Evolutionary conservation across 805 yeast species (phyloP).

Genomic region (Sungouiozyma intestinalis): DNA sequence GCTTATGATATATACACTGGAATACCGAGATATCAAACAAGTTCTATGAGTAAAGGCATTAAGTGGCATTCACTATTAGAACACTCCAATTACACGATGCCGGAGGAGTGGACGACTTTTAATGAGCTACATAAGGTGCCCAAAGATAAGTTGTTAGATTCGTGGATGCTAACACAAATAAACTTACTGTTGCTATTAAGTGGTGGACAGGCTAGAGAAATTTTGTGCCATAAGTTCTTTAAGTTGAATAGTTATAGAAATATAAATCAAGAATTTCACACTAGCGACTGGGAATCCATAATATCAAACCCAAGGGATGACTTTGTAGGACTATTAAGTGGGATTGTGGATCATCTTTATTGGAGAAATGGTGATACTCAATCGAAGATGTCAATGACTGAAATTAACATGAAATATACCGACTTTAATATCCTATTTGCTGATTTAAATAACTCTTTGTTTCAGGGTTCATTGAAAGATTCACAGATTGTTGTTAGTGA

Average conservation of each 20-base stretch:
- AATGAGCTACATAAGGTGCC: slow-evolving; percentile 12
- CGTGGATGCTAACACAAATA: slow-evolving; percentile 35
- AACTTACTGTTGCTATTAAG: slow-evolving; percentile 34
- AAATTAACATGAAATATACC: not conserved
- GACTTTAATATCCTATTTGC: not conserved
- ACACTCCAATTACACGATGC: slow-evolving; percentile 32
- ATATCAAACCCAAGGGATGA: slow-evolving; percentile 7
- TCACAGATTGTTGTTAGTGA: slow-evolving; percentile 36
- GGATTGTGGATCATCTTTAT: slow-evolving; percentile 43
- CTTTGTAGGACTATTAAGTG: slow-evolving; percentile 42
- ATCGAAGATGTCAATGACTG: not conserved
- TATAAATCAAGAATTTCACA: slow-evolving; percentile 1
- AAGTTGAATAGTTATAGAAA: slow-evolving; percentile 15
- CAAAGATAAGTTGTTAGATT: slow-evolving; percentile 17
- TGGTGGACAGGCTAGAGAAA: slow-evolving; percentile 48
- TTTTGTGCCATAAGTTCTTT: slow-evolving; percentile 44
- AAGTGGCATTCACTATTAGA: slow-evolving; percentile 41
- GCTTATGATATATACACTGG: slow-evolving; percentile 44
- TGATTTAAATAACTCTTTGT: not conserved
- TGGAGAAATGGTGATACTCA: not conserved
- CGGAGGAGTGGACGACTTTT: slow-evolving; percentile 10
- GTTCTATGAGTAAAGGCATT: slow-evolving; percentile 38
- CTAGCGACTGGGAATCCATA: not conserved
- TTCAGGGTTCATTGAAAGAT: not conserved
- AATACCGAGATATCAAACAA: slow-evolving; percentile 28